These are phyloP conservation scores for Trichoderma brevicompactum DNA, from an alignment of 2,329 filamentous ascomycete genomes.

Conservation along the genomic window DNA sequence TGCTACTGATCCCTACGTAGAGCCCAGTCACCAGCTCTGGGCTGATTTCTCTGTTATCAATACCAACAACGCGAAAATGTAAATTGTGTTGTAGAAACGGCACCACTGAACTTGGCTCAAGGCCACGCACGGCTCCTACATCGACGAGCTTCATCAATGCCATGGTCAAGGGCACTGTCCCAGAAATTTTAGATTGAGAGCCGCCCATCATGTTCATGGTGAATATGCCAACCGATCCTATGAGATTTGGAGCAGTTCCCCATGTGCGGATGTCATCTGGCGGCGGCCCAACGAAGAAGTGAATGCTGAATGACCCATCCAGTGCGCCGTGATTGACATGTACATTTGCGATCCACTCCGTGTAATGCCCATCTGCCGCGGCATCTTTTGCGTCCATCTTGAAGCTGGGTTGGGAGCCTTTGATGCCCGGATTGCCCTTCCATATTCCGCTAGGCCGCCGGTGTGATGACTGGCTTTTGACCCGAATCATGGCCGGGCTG, in stretches of 20 bases:
- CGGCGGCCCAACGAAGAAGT: slow-evolving; percentile 68
- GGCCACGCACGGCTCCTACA: slow-evolving; percentile 42
- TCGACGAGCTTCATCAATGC: slow-evolving; percentile 51
- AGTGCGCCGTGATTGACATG: slow-evolving; percentile 63
- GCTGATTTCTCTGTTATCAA: slow-evolving; percentile 36
- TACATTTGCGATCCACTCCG: slow-evolving; percentile 72
- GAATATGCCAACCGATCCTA: slow-evolving; percentile 66
- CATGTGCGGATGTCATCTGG: slow-evolving; percentile 53
- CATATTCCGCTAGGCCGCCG: background rate
- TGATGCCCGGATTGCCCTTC: background rate
- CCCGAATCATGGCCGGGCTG: slow-evolving; percentile 36
- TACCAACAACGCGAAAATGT: slow-evolving; percentile 40
- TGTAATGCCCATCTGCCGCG: slow-evolving; percentile 51
- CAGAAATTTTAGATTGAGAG: slow-evolving; percentile 47
- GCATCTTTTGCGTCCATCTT: slow-evolving; percentile 31
- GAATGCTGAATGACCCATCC: slow-evolving; percentile 63
- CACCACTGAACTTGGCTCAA: slow-evolving; percentile 44
- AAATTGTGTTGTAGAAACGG: slow-evolving; percentile 50
- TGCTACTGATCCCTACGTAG: slow-evolving; percentile 40
- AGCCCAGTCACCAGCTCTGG: slow-evolving; percentile 38
- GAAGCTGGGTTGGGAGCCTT: slow-evolving; percentile 35
- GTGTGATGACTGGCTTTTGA: slow-evolving; percentile 4
- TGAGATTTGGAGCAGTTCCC: slow-evolving; percentile 57
- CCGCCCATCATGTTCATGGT: slow-evolving; percentile 46
- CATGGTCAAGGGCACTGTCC: slow-evolving; percentile 57